A percentile compares a stretch with the other conserved stretches of the same genome.
Evolutionary conservation across 495 filamentous ascomycete species (phyloP).

Genomic region (Jackrogersella multiformis): DNA sequence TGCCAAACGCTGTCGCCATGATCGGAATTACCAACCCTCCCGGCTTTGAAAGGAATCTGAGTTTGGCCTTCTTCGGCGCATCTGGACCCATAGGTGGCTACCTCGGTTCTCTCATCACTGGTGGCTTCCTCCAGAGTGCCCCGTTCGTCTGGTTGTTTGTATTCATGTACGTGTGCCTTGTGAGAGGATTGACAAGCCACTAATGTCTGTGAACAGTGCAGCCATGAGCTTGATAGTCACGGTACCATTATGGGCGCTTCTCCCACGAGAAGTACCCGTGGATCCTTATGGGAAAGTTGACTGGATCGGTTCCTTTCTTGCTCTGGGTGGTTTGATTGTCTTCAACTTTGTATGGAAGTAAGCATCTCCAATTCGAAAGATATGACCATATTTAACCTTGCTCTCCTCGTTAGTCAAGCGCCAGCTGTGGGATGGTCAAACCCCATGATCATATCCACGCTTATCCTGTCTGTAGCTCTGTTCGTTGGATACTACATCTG

Average conservation of each 20-base stretch:
- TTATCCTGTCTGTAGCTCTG: slow-evolving; percentile 53
- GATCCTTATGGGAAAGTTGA: slow-evolving; percentile 59
- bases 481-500: slow-evolving; percentile 57
- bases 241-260: slow-evolving; percentile 54
- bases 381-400: background rate
- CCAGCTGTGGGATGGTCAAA: slow-evolving; percentile 59
- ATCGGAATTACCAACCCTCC: slow-evolving; percentile 58
- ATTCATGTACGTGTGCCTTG: slow-evolving; percentile 50
- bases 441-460: slow-evolving; percentile 57
- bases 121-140: slow-evolving; percentile 53
- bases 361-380: slow-evolving; percentile 24
- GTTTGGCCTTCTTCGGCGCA: slow-evolving; percentile 61
- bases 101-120: slow-evolving; percentile 55
- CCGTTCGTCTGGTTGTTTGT: slow-evolving; percentile 63
- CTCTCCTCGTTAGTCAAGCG: slow-evolving; percentile 54
- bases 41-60: slow-evolving; percentile 57
- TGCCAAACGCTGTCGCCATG: slow-evolving; percentile 60
- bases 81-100: slow-evolving; percentile 60
- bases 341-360: slow-evolving; percentile 68
- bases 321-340: slow-evolving; percentile 55
- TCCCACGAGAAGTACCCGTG: slow-evolving; percentile 52
- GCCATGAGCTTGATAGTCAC: slow-evolving; percentile 15
- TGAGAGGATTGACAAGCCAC: background rate
- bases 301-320: slow-evolving; percentile 59
- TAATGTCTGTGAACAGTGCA: slow-evolving; percentile 6